Evolutionary conservation across 495 filamentous ascomycete genomes (phyloP).

Genomic region (Schizothecium vesticola): DNA sequence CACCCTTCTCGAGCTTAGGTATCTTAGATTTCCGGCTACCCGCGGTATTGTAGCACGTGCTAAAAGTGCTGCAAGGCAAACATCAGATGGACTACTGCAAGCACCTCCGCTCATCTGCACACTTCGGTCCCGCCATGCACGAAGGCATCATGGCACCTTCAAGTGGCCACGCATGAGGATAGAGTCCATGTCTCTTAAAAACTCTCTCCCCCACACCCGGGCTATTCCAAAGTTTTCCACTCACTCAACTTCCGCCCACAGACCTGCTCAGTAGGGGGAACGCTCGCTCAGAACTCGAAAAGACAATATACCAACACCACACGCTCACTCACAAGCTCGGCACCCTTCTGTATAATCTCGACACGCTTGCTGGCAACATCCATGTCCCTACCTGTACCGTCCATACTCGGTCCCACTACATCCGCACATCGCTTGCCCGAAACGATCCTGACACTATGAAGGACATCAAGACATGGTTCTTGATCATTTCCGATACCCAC

Average conservation of each 20-base stretch:
- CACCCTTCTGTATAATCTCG: no score
- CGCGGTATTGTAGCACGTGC: no score
- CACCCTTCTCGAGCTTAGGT: no score
- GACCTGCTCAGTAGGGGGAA: background rate
- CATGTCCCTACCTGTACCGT: no score
- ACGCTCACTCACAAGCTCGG: no score
- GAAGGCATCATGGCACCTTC: background rate
- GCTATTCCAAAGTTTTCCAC: background rate
- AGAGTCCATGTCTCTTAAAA: background rate
- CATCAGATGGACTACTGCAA: background rate
- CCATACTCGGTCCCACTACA: background rate
- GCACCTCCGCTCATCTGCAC: background rate
- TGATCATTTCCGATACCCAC: slow-evolving; percentile 63
- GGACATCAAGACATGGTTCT: slow-evolving; percentile 37
- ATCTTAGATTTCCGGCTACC: no score
- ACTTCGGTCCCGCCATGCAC: background rate
- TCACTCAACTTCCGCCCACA: background rate
- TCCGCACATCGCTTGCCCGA: background rate
- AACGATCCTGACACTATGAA: background rate
- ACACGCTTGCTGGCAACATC: no score
- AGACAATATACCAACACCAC: background rate
- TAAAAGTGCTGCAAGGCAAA: background rate
- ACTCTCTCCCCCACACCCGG: no score
- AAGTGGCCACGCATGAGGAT: no score
- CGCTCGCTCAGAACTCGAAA: no score